These are phyloP conservation scores for Hibiscus tridactylites DNA, from an alignment of 345 rosid species.

Conservation along the genomic window DNA sequence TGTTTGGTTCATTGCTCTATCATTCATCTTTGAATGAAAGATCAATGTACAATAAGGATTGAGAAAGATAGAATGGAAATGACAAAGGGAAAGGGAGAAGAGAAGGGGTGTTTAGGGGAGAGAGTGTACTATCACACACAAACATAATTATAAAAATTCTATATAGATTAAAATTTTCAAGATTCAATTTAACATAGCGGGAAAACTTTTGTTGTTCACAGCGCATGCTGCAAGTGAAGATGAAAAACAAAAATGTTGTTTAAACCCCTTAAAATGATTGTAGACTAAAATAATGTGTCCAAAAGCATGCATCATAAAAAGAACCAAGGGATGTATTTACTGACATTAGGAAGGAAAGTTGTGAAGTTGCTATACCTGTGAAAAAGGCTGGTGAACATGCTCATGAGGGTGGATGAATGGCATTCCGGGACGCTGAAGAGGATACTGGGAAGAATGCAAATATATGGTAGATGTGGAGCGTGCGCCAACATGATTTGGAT, in stretches of 20 bases:
- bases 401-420: conserved; percentile 51
- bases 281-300: background rate
- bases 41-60: background rate
- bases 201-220: background rate
- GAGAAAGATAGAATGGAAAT: background rate
- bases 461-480: conserved; percentile 44
- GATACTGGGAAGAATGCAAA: conserved; percentile 57
- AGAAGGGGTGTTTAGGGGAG: background rate
- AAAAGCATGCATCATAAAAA: background rate
- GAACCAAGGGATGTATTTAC: background rate
- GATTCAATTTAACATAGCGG: background rate
- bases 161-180: background rate
- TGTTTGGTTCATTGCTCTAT: background rate
- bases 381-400: conserved; percentile 49
- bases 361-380: conserved; percentile 41
- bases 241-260: background rate
- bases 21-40: background rate
- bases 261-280: background rate
- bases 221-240: background rate
- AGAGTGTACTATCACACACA: background rate
- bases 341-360: background rate
- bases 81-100: background rate
- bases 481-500: conserved; percentile 53
- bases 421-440: conserved; percentile 63
- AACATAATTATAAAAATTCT: background rate